Conservation (phyloP, 192 early-diverging fungal species). For the Cetraspora pellucida region DNA sequence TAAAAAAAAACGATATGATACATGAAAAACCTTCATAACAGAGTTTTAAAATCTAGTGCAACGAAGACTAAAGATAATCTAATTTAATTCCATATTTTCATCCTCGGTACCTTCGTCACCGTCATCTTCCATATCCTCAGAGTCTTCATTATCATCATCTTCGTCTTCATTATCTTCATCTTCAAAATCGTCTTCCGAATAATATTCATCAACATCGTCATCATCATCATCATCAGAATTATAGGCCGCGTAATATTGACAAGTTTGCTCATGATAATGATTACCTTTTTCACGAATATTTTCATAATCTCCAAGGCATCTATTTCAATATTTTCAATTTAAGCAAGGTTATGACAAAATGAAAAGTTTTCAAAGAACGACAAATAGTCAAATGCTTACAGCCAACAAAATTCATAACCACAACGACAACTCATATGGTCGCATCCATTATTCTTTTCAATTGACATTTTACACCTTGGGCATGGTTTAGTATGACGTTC, state of each 20-base stretch:
- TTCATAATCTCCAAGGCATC: slow-evolving; percentile 20
- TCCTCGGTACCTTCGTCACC: neutral
- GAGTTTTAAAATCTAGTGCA: too few relatives aligned
- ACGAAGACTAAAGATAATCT: too few relatives aligned
- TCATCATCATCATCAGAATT: slow-evolving; percentile 14
- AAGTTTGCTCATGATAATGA: slow-evolving; percentile 18
- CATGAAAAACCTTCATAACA: too few relatives aligned
- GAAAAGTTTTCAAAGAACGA: neutral
- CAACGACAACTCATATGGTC: slow-evolving; percentile 28
- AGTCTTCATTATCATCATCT: neutral
- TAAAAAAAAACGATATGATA: too few relatives aligned
- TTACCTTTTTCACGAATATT: slow-evolving; percentile 23
- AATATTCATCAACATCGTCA: neutral
- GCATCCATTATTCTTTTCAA: slow-evolving; percentile 25
- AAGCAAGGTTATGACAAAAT: neutral
- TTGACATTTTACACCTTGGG: slow-evolving; percentile 8
- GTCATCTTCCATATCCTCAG: neutral
- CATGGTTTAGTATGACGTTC: slow-evolving; percentile 27
- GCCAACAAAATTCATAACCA: slow-evolving; percentile 30
- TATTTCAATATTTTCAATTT: neutral
- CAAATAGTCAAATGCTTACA: slow-evolving; percentile 23
- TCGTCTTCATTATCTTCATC: neutral
- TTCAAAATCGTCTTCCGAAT: neutral
- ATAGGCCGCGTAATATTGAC: slow-evolving; percentile 27
- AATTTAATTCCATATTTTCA: too few relatives aligned